Evolutionary conservation across 305 asterid species (phyloP).

Genomic region (Petunia hybrid): DNA sequence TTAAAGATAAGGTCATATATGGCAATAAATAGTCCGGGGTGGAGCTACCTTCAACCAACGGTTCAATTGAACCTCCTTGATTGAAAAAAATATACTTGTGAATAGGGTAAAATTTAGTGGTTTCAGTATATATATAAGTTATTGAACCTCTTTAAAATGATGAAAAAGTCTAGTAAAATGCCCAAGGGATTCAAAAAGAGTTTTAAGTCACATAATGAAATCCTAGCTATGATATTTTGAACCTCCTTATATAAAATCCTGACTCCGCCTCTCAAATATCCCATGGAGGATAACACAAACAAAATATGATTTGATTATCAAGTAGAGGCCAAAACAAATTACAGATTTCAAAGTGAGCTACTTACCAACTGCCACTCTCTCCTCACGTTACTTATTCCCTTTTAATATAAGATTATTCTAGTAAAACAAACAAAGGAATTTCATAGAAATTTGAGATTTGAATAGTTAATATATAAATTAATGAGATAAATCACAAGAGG

Average conservation of each 20-base stretch:
- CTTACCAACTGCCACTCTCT: not conserved
- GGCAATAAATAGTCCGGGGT: not conserved
- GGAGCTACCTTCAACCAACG: too few relatives aligned
- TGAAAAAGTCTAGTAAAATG: too few relatives aligned
- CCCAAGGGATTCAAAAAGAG: too few relatives aligned
- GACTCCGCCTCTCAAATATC: too few relatives aligned
- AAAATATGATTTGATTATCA: slow-evolving; percentile 9
- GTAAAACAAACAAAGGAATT: slow-evolving; percentile 33
- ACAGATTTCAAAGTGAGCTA: not conserved
- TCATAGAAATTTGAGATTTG: slow-evolving; percentile 38
- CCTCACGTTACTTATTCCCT: not conserved
- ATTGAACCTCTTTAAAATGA: too few relatives aligned
- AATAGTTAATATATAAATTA: not conserved
- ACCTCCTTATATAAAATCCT: too few relatives aligned
- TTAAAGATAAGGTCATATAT: not conserved
- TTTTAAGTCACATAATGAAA: too few relatives aligned
- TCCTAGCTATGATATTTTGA: too few relatives aligned
- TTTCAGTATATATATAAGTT: too few relatives aligned
- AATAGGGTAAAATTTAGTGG: too few relatives aligned
- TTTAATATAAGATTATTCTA: not conserved
- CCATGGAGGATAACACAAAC: not conserved
- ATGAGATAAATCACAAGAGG: slow-evolving; percentile 29
- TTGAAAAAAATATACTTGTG: too few relatives aligned
- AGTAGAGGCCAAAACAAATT: not conserved
- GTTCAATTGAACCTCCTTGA: too few relatives aligned